These are phyloP conservation scores for Limtongia smithiae DNA, from an alignment of 805 yeast species.

Conservation along the genomic window DNA sequence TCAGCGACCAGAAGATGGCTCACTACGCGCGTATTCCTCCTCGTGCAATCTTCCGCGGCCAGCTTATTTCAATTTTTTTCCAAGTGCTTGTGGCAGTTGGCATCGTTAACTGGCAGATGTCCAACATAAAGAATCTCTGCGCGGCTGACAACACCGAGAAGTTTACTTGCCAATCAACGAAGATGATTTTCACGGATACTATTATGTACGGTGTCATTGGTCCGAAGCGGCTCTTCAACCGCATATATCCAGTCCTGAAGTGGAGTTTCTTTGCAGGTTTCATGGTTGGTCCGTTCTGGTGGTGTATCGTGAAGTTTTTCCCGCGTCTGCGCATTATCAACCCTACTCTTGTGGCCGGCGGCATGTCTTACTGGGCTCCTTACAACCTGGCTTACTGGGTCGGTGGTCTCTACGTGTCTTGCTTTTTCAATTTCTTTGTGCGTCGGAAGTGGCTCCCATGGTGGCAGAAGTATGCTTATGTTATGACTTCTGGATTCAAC, in stretches of 20 bases:
- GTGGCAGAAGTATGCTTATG: slow-evolving; percentile 75
- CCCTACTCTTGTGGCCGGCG: slow-evolving; percentile 6
- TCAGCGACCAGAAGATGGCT: slow-evolving; percentile 57
- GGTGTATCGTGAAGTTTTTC: background rate
- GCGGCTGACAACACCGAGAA: slow-evolving; percentile 41
- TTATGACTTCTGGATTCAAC: slow-evolving; percentile 60
- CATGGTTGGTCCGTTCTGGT: slow-evolving; percentile 12
- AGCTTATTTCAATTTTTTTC: slow-evolving; percentile 45
- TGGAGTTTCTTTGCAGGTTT: slow-evolving; percentile 23
- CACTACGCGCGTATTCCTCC: slow-evolving; percentile 68
- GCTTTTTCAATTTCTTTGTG: slow-evolving; percentile 53
- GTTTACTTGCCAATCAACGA: slow-evolving; percentile 48
- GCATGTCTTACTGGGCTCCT: slow-evolving; percentile 1
- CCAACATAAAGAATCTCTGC: slow-evolving; percentile 44
- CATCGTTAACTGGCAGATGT: slow-evolving; percentile 43
- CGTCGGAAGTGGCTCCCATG: slow-evolving; percentile 55
- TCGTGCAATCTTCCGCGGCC: slow-evolving; percentile 53
- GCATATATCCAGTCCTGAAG: slow-evolving; percentile 30
- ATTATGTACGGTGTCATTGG: slow-evolving; percentile 66
- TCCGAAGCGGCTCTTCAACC: slow-evolving; percentile 57
- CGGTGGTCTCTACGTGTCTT: slow-evolving; percentile 38
- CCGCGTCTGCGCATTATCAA: background rate
- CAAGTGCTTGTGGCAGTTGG: slow-evolving; percentile 45
- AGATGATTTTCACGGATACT: slow-evolving; percentile 52
- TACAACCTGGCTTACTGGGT: slow-evolving; percentile 8